Evolutionary conservation across 371 early-diverging fungal genomes (phyloP).

Genomic region (Mortierella sp.): DNA sequence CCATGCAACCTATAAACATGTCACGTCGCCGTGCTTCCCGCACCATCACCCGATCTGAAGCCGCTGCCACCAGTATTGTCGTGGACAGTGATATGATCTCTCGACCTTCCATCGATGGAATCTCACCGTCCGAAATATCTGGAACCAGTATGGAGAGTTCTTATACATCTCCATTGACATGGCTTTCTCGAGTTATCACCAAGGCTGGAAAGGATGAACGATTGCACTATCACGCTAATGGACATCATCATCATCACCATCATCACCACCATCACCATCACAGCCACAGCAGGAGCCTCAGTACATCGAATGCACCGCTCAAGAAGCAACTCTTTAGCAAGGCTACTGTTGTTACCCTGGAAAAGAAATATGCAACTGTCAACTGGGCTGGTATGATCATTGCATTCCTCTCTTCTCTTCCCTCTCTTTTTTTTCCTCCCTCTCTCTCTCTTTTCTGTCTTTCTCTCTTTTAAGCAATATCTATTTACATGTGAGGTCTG

Average conservation of each 20-base stretch:
- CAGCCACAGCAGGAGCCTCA: constrained; percentile 9
- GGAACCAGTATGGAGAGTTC: not conserved
- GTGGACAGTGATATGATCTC: not conserved
- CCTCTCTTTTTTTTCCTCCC: not conserved
- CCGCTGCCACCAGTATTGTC: not conserved
- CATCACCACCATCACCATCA: constrained; percentile 32
- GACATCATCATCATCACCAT: constrained; percentile 30
- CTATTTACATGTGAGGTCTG: not conserved
- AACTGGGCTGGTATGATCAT: constrained; percentile 47
- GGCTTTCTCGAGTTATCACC: constrained; percentile 45
- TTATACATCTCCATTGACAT: constrained; percentile 25
- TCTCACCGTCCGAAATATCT: not conserved
- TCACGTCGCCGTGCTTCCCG: constrained; percentile 44
- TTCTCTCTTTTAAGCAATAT: not conserved
- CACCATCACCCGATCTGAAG: constrained; percentile 19
- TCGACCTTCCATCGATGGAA: not conserved
- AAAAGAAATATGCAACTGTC: constrained; percentile 53
- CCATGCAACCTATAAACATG: constrained; percentile 33
- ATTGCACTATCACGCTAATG: constrained; percentile 47
- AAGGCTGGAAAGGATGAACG: constrained; percentile 45
- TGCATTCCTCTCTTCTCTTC: not conserved
- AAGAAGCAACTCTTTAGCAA: constrained; percentile 49
- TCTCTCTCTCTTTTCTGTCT: not conserved
- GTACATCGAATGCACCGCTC: constrained; percentile 15
- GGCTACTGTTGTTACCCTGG: constrained; percentile 50